Conservation (phyloP, 2,329 filamentous ascomycete genomes). For the Ophiocordyceps camponoti-rufipedis region DNA sequence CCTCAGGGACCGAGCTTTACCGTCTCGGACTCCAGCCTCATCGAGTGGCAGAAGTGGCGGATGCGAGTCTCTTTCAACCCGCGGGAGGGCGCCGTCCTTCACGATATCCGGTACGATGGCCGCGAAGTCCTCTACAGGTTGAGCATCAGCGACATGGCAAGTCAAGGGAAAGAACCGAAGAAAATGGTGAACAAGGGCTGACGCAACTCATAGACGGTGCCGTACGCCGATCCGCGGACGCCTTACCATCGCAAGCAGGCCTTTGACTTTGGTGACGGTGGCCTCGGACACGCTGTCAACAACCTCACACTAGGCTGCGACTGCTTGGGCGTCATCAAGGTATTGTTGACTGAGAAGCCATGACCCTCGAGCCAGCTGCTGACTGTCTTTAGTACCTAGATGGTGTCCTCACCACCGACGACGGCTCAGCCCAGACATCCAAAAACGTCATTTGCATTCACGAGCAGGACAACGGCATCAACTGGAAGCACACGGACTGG, state of each 20-base stretch:
- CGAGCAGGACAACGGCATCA: conserved; percentile 27
- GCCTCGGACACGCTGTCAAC: conserved; percentile 45
- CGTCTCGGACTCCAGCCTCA: conserved; percentile 22
- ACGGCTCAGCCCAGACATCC: conserved; percentile 17
- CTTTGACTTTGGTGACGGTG: conserved; percentile 50
- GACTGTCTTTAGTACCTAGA: conserved; percentile 14
- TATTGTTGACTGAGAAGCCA: not conserved
- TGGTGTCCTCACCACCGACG: conserved; percentile 11
- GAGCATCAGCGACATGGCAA: conserved; percentile 48
- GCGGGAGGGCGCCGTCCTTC: conserved; percentile 49
- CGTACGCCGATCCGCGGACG: conserved; percentile 39
- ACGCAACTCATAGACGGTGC: conserved; percentile 21
- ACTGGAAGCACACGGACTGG: conserved; percentile 44
- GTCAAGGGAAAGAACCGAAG: not conserved
- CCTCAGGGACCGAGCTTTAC: conserved; percentile 19
- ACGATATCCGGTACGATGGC: conserved; percentile 49
- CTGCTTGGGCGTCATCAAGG: conserved; percentile 43
- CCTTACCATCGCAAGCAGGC: conserved; percentile 41
- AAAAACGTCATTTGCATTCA: conserved; percentile 23
- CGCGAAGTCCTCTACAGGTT: conserved; percentile 37
- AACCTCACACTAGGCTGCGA: conserved; percentile 47
- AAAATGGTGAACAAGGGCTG: not conserved
- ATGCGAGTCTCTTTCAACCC: conserved; percentile 53
- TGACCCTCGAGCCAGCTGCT: not conserved
- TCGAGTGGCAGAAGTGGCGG: conserved; percentile 47